Evolutionary conservation across 2,329 filamentous ascomycete genomes (phyloP), one percentile per base, ranked within the genome.

Genomic region (Fusarium duplospermum): DNA sequence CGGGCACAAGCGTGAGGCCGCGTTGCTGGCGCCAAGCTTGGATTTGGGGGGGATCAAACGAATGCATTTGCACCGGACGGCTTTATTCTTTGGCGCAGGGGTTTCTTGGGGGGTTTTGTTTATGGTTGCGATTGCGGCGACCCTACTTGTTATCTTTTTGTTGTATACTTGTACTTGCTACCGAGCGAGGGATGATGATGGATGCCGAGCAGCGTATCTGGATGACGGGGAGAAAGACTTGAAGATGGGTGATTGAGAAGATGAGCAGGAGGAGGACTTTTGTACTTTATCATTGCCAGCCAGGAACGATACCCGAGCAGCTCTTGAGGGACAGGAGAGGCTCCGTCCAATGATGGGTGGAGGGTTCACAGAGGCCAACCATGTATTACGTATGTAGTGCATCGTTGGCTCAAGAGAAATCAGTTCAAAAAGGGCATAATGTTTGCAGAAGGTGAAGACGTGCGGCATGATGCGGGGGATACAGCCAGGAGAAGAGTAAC

Each of bases 261-360:
- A 69, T 63, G 67, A 65, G 36, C 59, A 67, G 60, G 66, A 56
- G 66, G 56, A 60, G 66, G 62, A 67, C 52, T 75, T 73, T 70
- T 79, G 70, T 79, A 77, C 71, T 78, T 79, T 78, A 69, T 67
- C 71, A 77, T 76, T 75, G 69, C 50, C 50, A 52, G 47, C 47
- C 68, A 76, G 72, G 67, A 77, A 77, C 75, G 77, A 79, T 79
- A 79, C 77, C 77, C 77, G 70, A 71, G 72, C 73, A 73, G 75
- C 70, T 77, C 59, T 58, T 52, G 66, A 42, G 50, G 59, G 64
- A 66, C 36, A 56, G 57, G 67, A 65, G 67, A 57, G 61, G 69
- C 74, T 76, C 59, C 69, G 72, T 70, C 72, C 71, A 54, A 72
- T 60, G 54, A 66, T 69, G 54, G 45, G 31, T 62, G 60, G 31